Base-by-base conservation (phyloP, 495 filamentous ascomycete genomes). In the Staphylotrichum tortipilum region DNA sequence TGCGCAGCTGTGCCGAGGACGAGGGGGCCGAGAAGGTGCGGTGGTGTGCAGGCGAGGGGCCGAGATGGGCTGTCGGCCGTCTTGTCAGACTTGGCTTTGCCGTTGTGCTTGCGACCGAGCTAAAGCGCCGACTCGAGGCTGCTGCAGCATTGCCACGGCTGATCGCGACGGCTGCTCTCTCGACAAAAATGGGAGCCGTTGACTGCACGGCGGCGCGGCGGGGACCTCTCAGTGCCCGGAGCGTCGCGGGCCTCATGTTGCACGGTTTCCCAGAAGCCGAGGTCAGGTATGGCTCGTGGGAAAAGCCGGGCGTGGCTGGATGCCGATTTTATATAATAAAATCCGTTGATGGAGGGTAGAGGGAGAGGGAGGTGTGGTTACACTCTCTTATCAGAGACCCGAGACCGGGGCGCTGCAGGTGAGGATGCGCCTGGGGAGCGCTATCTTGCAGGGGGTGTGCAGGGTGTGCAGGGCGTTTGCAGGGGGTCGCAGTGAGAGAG, bases 181-280 rank as follows among this genome's bases (percentile, higher is more conserved):
- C 8, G 31, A 39, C 14, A 28, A 44, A 31, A 15, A 28, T 23
- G n/a, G n/a, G n/a, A n/a, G n/a, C n/a, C 24, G 7, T 44, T 37
- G 50, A 41, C 31, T 39, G 43, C 30, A 37, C n/a, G 28, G 34
- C 17, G 7, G 37, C 68, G 31, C 38, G 33, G 10, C 53, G 47
- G 17, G 51, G 43, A 24, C 44, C 46, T 14, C 52, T 46, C 21
- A 62, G 49, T 48, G 50, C 52, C 23, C 54, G 55, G 47, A 53
- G 44, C 38, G 50, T 40, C 24, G 47, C 51, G 23, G 53, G 18
- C 39, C 59, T 62, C 59, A 64, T 58, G 19, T 52, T 63, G 49
- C 10, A 44, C 19, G n/a, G n/a, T 44, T 7, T 14, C 15, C 11
- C 6, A 36, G 17, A 22, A 44, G 29, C 11, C 30, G 23, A 31